Percentiles rank a stretch among this genome's conserved stretches.
phyloP scores from a whole-genome alignment of 2,329 filamentous ascomycete genomes.

The Neopestalotiopsis clavispora region DNA sequence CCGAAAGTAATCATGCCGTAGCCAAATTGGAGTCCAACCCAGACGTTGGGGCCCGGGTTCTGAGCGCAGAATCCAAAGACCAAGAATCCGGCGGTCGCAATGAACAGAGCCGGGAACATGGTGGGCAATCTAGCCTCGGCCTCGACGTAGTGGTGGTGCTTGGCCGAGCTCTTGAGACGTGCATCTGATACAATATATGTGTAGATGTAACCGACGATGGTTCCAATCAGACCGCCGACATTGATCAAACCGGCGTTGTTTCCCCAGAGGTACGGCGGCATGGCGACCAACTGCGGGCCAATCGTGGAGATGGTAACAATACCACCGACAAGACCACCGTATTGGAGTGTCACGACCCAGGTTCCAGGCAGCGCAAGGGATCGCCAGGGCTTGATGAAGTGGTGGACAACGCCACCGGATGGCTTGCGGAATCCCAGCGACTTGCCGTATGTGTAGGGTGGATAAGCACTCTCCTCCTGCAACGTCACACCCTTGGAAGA shows the following conservation, averaged over 20 bases:
- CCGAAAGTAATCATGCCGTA: slow-evolving; percentile 43
- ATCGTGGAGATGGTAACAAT: slow-evolving; percentile 41
- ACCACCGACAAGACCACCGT: slow-evolving; percentile 41
- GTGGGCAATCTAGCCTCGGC: slow-evolving; percentile 38
- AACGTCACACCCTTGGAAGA: not conserved
- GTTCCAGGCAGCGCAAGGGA: slow-evolving; percentile 37
- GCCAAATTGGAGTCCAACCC: slow-evolving; percentile 41
- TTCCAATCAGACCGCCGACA: slow-evolving; percentile 38
- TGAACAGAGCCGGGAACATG: slow-evolving; percentile 34
- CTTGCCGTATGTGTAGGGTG: slow-evolving; percentile 33
- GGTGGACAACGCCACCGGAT: slow-evolving; percentile 23
- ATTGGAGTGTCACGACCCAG: slow-evolving; percentile 43
- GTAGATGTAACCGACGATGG: slow-evolving; percentile 32
- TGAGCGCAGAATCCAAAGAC: slow-evolving; percentile 44
- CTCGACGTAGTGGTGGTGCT: slow-evolving; percentile 35
- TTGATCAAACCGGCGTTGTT: slow-evolving; percentile 39
- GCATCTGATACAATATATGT: slow-evolving; percentile 32
- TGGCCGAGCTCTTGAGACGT: slow-evolving; percentile 27
- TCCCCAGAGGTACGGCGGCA: slow-evolving; percentile 41
- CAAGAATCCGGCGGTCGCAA: slow-evolving; percentile 38
- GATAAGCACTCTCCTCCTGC: not conserved
- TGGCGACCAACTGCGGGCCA: slow-evolving; percentile 35
- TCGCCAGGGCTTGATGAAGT: slow-evolving; percentile 33
- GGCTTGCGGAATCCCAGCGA: slow-evolving; percentile 29
- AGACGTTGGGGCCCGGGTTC: slow-evolving; percentile 32